Conservation (phyloP, 768 basidiomycete genomes). For the Leccinum boreale region DNA sequence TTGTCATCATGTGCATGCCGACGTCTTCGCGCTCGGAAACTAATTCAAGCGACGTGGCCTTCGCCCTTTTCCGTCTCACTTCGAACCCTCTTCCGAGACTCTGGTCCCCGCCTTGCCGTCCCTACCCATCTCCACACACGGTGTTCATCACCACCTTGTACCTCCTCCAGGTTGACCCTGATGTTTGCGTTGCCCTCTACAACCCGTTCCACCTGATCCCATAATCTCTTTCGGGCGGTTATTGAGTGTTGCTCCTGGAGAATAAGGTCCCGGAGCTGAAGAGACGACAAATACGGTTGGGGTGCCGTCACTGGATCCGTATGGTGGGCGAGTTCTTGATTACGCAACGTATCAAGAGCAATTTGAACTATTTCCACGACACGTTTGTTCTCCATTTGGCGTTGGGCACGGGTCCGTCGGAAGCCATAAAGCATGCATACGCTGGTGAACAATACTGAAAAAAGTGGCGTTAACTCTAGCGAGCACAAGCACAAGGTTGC, state of each 20-base stretch:
- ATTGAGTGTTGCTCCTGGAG: slow-evolving; percentile 80
- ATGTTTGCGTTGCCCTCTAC: slow-evolving; percentile 93
- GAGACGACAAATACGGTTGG: slow-evolving; percentile 74
- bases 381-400: slow-evolving; percentile 57
- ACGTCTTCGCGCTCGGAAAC: slow-evolving; percentile 8
- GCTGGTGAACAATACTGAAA: slow-evolving; percentile 29
- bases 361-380: slow-evolving; percentile 74
- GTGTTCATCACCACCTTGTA: slow-evolving; percentile 80
- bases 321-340: slow-evolving; percentile 80
- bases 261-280: slow-evolving; percentile 85
- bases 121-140: slow-evolving; percentile 94
- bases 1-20: slow-evolving; percentile 9
- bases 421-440: slow-evolving; percentile 15
- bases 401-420: slow-evolving; percentile 41
- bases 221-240: slow-evolving; percentile 58
- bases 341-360: slow-evolving; percentile 74
- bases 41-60: slow-evolving; percentile 21
- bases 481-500: slow-evolving; percentile 3
- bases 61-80: slow-evolving; percentile 27
- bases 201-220: slow-evolving; percentile 79
- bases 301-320: slow-evolving; percentile 75
- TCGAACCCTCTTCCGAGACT: slow-evolving; percentile 34
- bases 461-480: slow-evolving; percentile 15
- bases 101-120: slow-evolving; percentile 33
- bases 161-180: slow-evolving; percentile 78